These are phyloP conservation scores for Xylaria sp. DNA, from an alignment of 2,329 filamentous ascomycete species.

Conservation along the genomic window DNA sequence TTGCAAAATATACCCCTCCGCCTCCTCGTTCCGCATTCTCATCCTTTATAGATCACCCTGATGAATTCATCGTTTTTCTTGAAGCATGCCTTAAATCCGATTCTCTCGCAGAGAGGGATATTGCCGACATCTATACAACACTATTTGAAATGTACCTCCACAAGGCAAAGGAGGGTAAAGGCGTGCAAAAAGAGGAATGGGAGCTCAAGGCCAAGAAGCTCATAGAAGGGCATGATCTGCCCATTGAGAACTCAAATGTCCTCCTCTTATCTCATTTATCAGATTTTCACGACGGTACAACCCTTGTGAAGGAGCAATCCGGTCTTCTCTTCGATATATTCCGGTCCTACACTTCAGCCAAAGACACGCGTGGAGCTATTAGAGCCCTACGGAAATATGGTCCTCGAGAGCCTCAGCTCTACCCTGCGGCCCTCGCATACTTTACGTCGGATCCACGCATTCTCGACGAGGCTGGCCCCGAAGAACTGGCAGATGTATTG, in stretches of 20 bases:
- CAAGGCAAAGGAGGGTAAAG: conserved; percentile 81
- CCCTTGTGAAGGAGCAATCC: conserved; percentile 92
- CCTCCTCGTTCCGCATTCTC: conserved; percentile 92
- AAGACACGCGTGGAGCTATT: conserved; percentile 90
- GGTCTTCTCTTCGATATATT: conserved; percentile 95
- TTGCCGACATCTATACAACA: conserved; percentile 89
- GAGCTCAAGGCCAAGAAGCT: conserved; percentile 89
- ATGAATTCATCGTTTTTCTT: conserved; percentile 91
- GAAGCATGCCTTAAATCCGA: conserved; percentile 85
- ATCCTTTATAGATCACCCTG: conserved; percentile 92
- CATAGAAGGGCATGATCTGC: conserved; percentile 81
- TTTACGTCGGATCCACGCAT: conserved; percentile 86
- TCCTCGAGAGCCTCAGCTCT: conserved; percentile 87
- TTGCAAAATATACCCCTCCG: conserved; percentile 77
- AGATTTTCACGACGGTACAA: conserved; percentile 88
- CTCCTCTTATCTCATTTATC: conserved; percentile 91
- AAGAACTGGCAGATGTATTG: conserved; percentile 84
- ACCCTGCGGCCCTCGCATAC: conserved; percentile 91
- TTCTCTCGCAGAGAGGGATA: conserved; percentile 77
- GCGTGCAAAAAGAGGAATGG: conserved; percentile 78
- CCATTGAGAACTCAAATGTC: conserved; percentile 95
- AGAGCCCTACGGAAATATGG: conserved; percentile 92
- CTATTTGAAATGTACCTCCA: conserved; percentile 98
- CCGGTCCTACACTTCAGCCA: conserved; percentile 91
- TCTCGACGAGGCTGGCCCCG: conserved; percentile 83